phyloP scores from a whole-genome alignment of 208 protist genomes.

The Trypanosoma rangeli region DNA sequence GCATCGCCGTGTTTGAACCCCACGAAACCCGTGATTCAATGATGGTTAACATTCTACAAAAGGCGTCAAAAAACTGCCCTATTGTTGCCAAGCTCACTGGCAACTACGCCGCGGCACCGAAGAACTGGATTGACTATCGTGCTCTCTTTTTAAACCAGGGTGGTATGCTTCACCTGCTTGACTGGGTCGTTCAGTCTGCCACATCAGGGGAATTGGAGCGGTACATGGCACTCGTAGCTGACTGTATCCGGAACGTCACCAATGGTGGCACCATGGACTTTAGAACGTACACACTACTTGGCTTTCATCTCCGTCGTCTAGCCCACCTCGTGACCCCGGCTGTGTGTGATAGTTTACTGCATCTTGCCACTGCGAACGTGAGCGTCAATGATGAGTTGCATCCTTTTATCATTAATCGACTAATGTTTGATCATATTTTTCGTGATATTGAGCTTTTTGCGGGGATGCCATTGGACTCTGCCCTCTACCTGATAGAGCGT shows the following conservation, averaged over 20 bases:
- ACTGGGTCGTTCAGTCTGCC: constrained; percentile 61
- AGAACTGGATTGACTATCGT: constrained; percentile 72
- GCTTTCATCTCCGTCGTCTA: constrained; percentile 54
- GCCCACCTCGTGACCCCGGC: constrained; percentile 47
- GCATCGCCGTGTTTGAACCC: constrained; percentile 66
- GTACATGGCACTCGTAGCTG: constrained; percentile 45
- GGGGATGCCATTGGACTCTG: constrained; percentile 39
- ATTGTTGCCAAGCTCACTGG: constrained; percentile 70
- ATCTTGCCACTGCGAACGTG: constrained; percentile 46
- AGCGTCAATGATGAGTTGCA: constrained; percentile 55
- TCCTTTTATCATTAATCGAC: constrained; percentile 75
- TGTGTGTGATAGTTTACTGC: constrained; percentile 58
- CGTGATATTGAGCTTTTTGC: constrained; percentile 55
- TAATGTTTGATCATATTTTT: constrained; percentile 74
- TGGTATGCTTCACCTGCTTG: constrained; percentile 57
- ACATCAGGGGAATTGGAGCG: constrained; percentile 46
- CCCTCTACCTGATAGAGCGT: constrained; percentile 50
- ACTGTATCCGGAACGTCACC: constrained; percentile 45
- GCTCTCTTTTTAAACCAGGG: constrained; percentile 63
- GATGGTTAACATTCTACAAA: constrained; percentile 47
- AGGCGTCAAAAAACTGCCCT: neutral
- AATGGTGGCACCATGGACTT: constrained; percentile 46
- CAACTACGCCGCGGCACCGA: constrained; percentile 59
- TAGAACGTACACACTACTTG: constrained; percentile 69
- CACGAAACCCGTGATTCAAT: constrained; percentile 59